Evolutionary conservation across 257 asterid species (phyloP).

Genomic region (Solanum chaucha): DNA sequence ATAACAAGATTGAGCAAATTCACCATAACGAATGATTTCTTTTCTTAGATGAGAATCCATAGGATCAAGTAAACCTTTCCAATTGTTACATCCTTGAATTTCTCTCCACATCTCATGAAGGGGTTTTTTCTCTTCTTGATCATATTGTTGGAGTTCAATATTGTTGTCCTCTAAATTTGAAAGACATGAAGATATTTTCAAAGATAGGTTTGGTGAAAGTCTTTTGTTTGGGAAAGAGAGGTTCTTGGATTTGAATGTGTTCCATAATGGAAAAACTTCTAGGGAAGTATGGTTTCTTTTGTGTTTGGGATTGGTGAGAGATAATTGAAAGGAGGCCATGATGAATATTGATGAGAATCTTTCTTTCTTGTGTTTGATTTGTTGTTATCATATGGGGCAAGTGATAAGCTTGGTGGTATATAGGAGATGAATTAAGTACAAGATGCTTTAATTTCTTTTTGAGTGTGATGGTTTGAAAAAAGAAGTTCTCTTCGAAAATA

Average conservation of each 20-base stretch:
- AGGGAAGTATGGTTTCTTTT: not conserved
- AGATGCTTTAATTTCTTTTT: not conserved
- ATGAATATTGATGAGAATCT: not conserved
- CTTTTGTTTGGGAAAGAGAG: conserved; percentile 5
- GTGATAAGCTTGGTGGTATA: not conserved
- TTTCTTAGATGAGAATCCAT: conserved; percentile 48
- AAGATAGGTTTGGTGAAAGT: not conserved
- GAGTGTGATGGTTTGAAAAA: not conserved
- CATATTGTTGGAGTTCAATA: not conserved
- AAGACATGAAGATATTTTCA: conserved; percentile 19
- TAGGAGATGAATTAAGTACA: not conserved
- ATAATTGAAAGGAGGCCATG: conserved; percentile 34
- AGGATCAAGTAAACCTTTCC: conserved; percentile 60
- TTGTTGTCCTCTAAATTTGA: conserved; percentile 7
- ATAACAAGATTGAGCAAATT: conserved; percentile 66
- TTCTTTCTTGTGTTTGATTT: not conserved
- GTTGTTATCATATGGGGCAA: not conserved
- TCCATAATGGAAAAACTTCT: not conserved
- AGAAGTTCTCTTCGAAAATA: not conserved
- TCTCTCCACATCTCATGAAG: conserved; percentile 46
- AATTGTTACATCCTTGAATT: conserved; percentile 43
- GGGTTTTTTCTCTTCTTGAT: conserved; percentile 19
- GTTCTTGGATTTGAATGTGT: not conserved
- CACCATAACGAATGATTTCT: conserved; percentile 62
- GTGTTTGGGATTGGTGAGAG: conserved; percentile 16